Evolutionary conservation across 2,329 filamentous ascomycete genomes (phyloP).

Genomic region (Cytospora piceae): DNA sequence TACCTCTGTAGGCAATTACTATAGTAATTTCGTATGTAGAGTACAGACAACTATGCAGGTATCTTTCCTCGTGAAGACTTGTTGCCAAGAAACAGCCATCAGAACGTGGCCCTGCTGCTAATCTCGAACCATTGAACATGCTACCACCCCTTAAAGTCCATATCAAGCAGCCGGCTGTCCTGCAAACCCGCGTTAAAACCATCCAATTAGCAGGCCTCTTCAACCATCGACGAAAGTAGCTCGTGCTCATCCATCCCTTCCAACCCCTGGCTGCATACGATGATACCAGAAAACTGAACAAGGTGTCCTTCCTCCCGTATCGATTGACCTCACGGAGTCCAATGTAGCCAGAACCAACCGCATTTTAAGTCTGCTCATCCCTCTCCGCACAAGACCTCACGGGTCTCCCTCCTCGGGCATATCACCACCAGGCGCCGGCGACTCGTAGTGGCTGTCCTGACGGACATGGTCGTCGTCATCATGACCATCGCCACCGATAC

Average conservation of each 20-base stretch:
- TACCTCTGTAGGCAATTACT: neutral
- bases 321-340: neutral
- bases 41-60: neutral
- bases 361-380: neutral
- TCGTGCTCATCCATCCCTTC: neutral
- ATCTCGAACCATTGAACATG: neutral
- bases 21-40: neutral
- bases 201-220: neutral
- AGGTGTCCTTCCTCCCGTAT: neutral
- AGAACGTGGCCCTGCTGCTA: neutral
- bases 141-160: neutral
- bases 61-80: neutral
- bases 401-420: slow-evolving; percentile 18
- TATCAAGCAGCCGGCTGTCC: neutral
- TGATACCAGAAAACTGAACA: neutral
- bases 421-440: slow-evolving; percentile 18
- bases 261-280: neutral
- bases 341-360: neutral
- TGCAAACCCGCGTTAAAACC: neutral
- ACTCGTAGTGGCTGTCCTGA: slow-evolving; percentile 18
- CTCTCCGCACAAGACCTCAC: neutral
- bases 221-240: neutral
- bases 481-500: slow-evolving; percentile 10
- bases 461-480: slow-evolving; percentile 12
- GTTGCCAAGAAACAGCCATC: neutral